phyloP scores from a whole-genome alignment of 1,139 yeast species.

The Meyerozyma athensensis region DNA sequence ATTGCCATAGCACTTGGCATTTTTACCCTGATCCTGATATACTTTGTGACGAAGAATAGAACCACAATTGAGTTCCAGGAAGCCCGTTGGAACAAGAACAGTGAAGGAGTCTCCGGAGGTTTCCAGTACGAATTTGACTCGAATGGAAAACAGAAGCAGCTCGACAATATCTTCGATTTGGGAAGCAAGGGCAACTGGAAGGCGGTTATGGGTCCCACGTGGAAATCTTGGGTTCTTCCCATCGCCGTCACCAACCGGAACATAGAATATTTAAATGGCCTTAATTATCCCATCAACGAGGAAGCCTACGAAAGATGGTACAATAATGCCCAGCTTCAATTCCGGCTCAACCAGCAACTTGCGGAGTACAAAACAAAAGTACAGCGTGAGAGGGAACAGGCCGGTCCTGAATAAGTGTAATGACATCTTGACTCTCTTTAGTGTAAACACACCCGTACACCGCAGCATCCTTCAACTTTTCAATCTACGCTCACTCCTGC shows the following conservation, averaged over 20 bases:
- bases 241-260: conserved; percentile 25
- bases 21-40: conserved; percentile 59
- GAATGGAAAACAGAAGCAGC: conserved; percentile 21
- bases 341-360: conserved; percentile 44
- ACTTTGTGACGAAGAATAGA: conserved; percentile 53
- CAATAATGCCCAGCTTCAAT: conserved; percentile 42
- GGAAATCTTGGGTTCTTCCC: conserved; percentile 73
- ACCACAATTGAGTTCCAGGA: conserved; percentile 86
- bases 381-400: conserved; percentile 7
- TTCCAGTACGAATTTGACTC: conserved; percentile 35
- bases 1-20: conserved; percentile 56
- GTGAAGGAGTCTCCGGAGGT: conserved; percentile 5
- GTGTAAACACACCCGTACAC: not conserved
- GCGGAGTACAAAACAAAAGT: conserved; percentile 11
- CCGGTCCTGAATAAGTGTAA: too few relatives aligned
- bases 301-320: conserved; percentile 36
- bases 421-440: too few relatives aligned
- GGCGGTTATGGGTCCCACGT: conserved; percentile 64
- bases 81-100: conserved; percentile 32
- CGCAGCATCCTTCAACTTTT: not conserved
- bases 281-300: conserved; percentile 47
- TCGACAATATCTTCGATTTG: conserved; percentile 71
- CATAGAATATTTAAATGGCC: conserved; percentile 38
- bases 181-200: conserved; percentile 61
- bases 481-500: not conserved